Base-by-base conservation (phyloP, 805 yeast species). In the Cyberlindnera xylosilytica region DNA sequence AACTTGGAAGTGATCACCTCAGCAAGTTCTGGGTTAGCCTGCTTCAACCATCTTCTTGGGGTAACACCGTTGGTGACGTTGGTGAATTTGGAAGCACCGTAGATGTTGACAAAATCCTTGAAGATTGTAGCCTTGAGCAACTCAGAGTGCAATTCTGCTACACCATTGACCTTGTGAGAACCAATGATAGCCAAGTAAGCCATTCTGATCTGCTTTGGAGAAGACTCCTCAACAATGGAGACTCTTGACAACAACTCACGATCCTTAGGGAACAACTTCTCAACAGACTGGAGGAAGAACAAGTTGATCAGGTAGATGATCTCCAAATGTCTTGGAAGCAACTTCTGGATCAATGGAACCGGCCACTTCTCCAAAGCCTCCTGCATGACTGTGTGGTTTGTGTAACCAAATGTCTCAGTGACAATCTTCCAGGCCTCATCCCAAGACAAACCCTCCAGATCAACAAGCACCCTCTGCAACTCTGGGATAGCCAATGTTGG, bases 351-450 rank as follows among this genome's bases (percentile, higher is more conserved):
- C 51, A 89, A 70, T 42, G 84, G 84, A 45, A 90, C 81, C 8
- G 96, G 95, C 97, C 97, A 89, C 68, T 87, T 90, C 70, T 89
- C 97, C 49, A 90, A 73, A 18, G 97, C 97, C 71, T 89, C 97
- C 47, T 82, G 82, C 87, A 89, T 83, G 34, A 89, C 97, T 1
- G 97, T 89, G 64, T 89, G 97, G 65, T 89, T 89, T 6, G 97
- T 89, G 72, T 90, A 90, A 44, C 93, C 93, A 63, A 89, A 87
- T 4, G 93, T 87, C 41, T 65, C 63, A 20, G 83, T 79, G 39
- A 87, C 95, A 60, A 90, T 82, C 20, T 66, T 66, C 97, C 97
- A 90, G 29, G 97, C 96, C 36, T 72, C 73, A 53, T 76, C 81
- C 96, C 96, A 90, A 19, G 69, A 75, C 44, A 89, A 70, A 41